Base-by-base conservation (phyloP, 805 yeast genomes). In the Pichia kluyveri region DNA sequence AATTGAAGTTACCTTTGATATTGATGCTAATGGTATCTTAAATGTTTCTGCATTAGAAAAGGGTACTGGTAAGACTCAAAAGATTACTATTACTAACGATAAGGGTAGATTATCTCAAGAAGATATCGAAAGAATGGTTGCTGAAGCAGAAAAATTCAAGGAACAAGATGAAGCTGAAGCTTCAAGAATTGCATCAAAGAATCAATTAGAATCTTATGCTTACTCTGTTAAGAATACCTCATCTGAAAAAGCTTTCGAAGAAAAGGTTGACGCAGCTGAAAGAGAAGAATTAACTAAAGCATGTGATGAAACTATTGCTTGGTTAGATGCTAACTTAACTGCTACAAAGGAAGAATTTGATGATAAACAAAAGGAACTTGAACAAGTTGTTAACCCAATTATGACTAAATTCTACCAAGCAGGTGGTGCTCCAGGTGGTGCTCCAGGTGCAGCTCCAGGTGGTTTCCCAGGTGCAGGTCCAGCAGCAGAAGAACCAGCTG, bases 361-460 rank as follows among this genome's bases (percentile, higher is more conserved):
- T 66, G 96, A 85, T 73, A 84, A 79, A 77, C 95, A 89, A 77
- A 90, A 90, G 83, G 96, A 89, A 74, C 82, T 90, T 65, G 97
- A 91, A 78, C 84, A 80, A 60, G 77, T 83, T 71, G 96, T 96
- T 59, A 90, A 90, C 80, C 97, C 97, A 70, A 87, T 90, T 73
- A 84, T 90, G 88, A 80, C 88, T 69, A 88, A 90, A 80, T 88
- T 93, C 79, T 91, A 91, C 83, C 93, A 86, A 71, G 89, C 83
- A 59, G 95, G 89, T 69, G 95, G 88, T 69, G 84, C 83, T 60
- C 89, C 88, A 63, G 77, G 76, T 61, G 77, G 88, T 69, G 84
- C 83, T 60, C 89, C 88, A 63, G 77, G 76, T 61, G 77, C 53
- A 66, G 58, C 56, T 66, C 70, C 75, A 59, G 84, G 82, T 62